Conservation (phyloP, 371 early-diverging fungal species). For the Syncephalastrum racemosum region DNA sequence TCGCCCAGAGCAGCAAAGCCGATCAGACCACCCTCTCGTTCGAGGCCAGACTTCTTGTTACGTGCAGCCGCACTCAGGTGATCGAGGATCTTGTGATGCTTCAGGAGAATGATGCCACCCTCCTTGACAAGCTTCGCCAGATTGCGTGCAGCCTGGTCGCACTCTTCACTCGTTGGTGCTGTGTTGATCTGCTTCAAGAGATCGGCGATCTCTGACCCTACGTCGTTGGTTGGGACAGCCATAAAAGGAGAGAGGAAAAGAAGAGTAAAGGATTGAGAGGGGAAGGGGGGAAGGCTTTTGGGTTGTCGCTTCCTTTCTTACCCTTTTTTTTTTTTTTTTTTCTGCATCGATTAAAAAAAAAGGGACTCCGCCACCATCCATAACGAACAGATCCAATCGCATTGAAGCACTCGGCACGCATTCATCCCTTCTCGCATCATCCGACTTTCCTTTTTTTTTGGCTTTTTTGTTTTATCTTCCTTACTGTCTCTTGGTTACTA, state of each 20-base stretch:
- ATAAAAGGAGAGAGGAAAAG: constrained; percentile 4
- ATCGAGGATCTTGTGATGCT: constrained; percentile 56
- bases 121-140: constrained; percentile 49
- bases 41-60: constrained; percentile 73
- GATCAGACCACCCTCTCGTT: constrained; percentile 72
- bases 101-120: constrained; percentile 56
- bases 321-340: constrained; percentile 6
- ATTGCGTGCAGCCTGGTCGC: constrained; percentile 56
- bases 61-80: constrained; percentile 54
- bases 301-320: no score
- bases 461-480: no score
- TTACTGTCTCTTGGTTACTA: no score
- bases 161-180: constrained; percentile 59
- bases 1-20: constrained; percentile 68
- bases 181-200: constrained; percentile 58
- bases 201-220: constrained; percentile 33
- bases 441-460: no score
- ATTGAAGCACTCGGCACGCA: no score
- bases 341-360: constrained; percentile 2
- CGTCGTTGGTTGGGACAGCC: constrained; percentile 23
- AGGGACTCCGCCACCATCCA: no score
- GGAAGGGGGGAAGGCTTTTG: no score
- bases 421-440: no score
- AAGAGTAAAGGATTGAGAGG: constrained; percentile 1
- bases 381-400: no score